Conservation (phyloP, 148 eudicot species). For the Tetragonia tetragonoides region DNA sequence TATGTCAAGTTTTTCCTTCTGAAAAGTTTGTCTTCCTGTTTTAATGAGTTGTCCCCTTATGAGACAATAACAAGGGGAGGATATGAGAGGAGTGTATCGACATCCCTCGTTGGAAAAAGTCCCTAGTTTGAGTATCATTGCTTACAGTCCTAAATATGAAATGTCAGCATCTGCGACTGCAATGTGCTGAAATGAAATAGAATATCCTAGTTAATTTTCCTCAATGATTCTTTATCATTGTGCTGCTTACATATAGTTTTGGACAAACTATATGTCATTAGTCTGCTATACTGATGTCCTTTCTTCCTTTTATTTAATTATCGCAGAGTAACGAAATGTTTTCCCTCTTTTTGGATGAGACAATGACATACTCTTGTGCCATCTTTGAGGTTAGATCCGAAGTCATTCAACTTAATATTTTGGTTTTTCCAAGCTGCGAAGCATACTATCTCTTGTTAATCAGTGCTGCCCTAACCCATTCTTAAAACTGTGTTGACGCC, state of each 20-base stretch:
- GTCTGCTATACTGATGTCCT: not conserved
- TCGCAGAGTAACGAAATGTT: conserved; percentile 88
- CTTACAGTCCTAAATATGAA: not conserved
- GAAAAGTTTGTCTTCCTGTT: too few relatives aligned
- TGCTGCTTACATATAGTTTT: not conserved
- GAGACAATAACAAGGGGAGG: not conserved
- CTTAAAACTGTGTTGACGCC: conserved; percentile 1
- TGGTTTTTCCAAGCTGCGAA: not conserved
- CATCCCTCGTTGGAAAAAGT: not conserved
- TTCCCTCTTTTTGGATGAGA: conserved; percentile 87
- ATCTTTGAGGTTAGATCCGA: conserved; percentile 65
- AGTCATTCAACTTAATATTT: not conserved
- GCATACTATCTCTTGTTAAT: not conserved
- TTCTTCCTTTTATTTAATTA: conserved; percentile 12
- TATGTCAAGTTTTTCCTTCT: too few relatives aligned
- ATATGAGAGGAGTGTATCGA: not conserved
- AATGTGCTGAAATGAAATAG: too few relatives aligned
- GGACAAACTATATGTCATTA: too few relatives aligned
- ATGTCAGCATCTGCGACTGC: not conserved
- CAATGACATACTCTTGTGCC: conserved; percentile 96
- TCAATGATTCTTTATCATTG: not conserved
- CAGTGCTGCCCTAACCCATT: not conserved
- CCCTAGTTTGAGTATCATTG: not conserved
- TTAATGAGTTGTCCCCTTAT: too few relatives aligned
- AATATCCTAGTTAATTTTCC: too few relatives aligned